Evolutionary conservation across 345 rosid genomes (phyloP), one percentile per base, ranked within the genome.

Genomic region (Brassica carinata): DNA sequence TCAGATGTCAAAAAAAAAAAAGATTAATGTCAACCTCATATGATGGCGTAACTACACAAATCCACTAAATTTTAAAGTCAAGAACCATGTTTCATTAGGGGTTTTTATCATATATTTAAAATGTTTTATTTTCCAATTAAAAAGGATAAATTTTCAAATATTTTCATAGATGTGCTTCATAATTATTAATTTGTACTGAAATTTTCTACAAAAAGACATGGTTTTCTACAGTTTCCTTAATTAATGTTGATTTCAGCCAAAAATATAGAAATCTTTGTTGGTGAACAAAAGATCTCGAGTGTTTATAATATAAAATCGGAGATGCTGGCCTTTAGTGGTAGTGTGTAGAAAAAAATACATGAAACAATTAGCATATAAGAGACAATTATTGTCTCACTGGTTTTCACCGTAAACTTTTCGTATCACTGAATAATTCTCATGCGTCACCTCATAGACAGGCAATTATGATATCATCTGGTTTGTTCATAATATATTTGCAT

Each of bases 371-470:
- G 67, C 69, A 34, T 34, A 33, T 34, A 8, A 7, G 48, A 66
- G 48, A 34, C 17, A 34, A 34, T 67, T 67, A 29, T 64, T 71
- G 77, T 26, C 67, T 55, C 45, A 11, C n/a, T 71, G 19, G 59
- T 65, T 26, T 65, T 19, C 27, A 45, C 74, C 58, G 40, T 30
- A 66, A 73, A 34, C 18, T 68, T 34, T 61, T 9, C 66, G 27
- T 51, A 40, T 65, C 67, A 58, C 43, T 72, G 61, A 67, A 67
- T 40, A 55, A 27, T 69, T 64, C 72, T 70, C 72, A 64, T 64
- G 53, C 30, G 68, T 80, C 76, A 75, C 83, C 72, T 70, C 79
- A 30, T 70, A 48, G 26, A n/a, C 71, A 80, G 72, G 9, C 45
- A 69, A 61, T 61, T 61, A 61, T 26, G 65, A 61, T 61, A 61